Evolutionary conservation across 1,139 yeast species (phyloP).

Genomic region (Waltiozyma sp.): DNA sequence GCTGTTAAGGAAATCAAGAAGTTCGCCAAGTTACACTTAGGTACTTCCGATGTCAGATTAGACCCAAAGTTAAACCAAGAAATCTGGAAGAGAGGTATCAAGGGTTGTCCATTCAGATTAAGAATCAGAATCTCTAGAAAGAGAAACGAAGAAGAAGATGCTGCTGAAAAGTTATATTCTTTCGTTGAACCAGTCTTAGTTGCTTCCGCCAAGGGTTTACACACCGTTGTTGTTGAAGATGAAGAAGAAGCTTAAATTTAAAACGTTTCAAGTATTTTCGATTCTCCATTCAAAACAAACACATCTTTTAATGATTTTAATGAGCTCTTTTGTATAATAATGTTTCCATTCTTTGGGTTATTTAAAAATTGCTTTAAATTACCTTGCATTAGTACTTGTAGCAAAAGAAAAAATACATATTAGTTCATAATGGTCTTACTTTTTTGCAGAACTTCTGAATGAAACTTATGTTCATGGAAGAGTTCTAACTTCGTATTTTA

Average conservation of each 20-base stretch:
- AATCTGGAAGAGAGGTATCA: conserved; percentile 99
- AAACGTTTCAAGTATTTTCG: conserved; percentile 2
- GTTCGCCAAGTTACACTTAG: conserved; percentile 98
- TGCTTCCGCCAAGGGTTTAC: conserved; percentile 93
- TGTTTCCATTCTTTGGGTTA: conserved; percentile 1
- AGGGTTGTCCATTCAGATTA: conserved; percentile 97
- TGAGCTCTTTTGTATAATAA: not conserved
- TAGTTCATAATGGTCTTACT: no score
- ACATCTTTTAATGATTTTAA: not conserved
- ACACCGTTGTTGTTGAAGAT: conserved; percentile 94
- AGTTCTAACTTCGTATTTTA: no score
- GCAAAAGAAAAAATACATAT: not conserved
- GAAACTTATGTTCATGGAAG: no score
- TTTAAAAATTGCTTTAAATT: not conserved
- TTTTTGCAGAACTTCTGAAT: no score
- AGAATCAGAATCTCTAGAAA: conserved; percentile 99
- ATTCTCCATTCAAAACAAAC: conserved; percentile 5
- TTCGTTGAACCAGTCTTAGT: conserved; percentile 96
- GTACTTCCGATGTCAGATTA: conserved; percentile 97
- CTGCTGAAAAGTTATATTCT: conserved; percentile 96
- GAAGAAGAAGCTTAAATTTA: conserved; percentile 38
- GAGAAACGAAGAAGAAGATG: conserved; percentile 99
- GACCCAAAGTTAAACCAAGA: conserved; percentile 98
- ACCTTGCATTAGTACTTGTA: conserved; percentile 1
- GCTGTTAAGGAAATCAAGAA: conserved; percentile 99